Percentiles rank a stretch among this genome's conserved stretches.
Evolutionary conservation across 192 early-diverging fungal genomes (phyloP).

Genomic region (Bifiguratus adelaidae): DNA sequence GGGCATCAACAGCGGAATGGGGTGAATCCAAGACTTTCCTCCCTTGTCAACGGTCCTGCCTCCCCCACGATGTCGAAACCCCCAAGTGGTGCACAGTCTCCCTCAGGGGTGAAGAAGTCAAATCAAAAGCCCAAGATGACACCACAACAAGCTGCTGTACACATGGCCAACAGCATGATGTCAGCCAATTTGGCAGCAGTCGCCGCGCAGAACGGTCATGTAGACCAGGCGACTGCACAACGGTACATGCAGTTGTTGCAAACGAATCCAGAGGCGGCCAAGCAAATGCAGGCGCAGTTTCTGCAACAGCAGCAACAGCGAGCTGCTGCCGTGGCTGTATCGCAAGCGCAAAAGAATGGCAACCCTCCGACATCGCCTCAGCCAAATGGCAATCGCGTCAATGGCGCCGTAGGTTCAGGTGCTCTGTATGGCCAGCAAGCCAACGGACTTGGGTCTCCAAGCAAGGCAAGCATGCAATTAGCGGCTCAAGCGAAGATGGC

Average conservation of each 20-base stretch:
- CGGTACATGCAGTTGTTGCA: background rate
- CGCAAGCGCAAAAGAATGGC: background rate
- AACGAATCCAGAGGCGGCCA: background rate
- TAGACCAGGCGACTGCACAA: background rate
- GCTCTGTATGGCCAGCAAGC: too few relatives aligned
- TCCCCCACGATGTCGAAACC: too few relatives aligned
- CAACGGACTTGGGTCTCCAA: too few relatives aligned
- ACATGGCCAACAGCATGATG: slow-evolving; percentile 19
- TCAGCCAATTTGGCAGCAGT: slow-evolving; percentile 14
- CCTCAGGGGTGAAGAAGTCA: slow-evolving; percentile 11
- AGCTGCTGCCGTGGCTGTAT: background rate
- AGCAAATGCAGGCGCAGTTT: background rate
- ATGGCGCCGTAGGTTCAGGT: too few relatives aligned
- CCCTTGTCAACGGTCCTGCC: background rate
- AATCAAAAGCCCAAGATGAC: slow-evolving; percentile 11
- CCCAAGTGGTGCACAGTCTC: background rate
- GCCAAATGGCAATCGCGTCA: background rate
- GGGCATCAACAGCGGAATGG: background rate
- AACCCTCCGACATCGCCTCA: background rate
- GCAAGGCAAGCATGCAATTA: background rate
- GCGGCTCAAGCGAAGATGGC: background rate
- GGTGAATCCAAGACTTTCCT: background rate
- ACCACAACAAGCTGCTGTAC: slow-evolving; percentile 17
- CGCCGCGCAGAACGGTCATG: background rate
- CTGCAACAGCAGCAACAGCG: background rate